Conservation (phyloP, 1,139 yeast species). For the Suhomyces ambrosiae region DNA sequence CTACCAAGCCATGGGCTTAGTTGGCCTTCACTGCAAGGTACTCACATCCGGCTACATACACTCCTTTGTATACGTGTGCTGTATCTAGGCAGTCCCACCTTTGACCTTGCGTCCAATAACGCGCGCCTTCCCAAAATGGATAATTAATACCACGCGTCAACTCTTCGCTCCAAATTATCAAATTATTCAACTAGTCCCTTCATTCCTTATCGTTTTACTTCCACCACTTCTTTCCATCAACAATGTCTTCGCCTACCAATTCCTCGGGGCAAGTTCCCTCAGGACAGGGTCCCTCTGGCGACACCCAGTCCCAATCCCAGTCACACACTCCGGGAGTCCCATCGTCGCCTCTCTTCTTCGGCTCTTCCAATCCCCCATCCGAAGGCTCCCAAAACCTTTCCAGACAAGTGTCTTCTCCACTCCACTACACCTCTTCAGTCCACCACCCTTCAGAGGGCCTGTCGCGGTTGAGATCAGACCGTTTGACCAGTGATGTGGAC, state of each 20-base stretch:
- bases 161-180: conserved; percentile 1
- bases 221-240: conserved; percentile 3
- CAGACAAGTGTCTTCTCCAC: conserved; percentile 44
- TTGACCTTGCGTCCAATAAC: too few relatives aligned
- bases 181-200: background rate
- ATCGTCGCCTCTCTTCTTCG: conserved; percentile 69
- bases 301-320: conserved; percentile 43
- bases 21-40: too few relatives aligned
- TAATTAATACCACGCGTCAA: conserved; percentile 12
- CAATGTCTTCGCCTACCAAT: conserved; percentile 25
- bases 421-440: conserved; percentile 47
- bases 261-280: conserved; percentile 11
- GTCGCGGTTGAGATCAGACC: conserved; percentile 30
- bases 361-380: conserved; percentile 50
- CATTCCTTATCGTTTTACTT: background rate
- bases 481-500: conserved; percentile 46
- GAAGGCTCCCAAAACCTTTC: conserved; percentile 26
- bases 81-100: too few relatives aligned
- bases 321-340: conserved; percentile 46
- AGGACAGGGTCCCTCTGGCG: conserved; percentile 8
- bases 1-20: too few relatives aligned
- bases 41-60: too few relatives aligned
- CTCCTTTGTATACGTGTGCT: too few relatives aligned
- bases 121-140: conserved; percentile 11
- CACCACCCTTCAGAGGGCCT: conserved; percentile 40